Evolutionary conservation across 2,329 filamentous ascomycete species (phyloP).

Genomic region (Cordyceps cateniannulata): DNA sequence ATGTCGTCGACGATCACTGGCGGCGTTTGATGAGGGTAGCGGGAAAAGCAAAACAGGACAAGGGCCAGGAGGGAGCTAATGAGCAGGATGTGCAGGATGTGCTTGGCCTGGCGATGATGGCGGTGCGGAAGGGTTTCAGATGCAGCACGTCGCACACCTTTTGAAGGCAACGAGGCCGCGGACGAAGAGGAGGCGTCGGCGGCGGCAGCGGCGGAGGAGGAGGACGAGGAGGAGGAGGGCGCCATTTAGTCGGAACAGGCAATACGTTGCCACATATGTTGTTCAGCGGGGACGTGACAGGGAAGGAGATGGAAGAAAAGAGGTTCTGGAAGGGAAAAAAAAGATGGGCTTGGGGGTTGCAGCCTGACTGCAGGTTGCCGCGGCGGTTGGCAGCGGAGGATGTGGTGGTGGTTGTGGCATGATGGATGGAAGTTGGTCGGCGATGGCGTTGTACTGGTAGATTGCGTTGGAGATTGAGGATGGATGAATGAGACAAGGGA

Average conservation of each 20-base stretch:
- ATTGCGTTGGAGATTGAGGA: too few relatives aligned
- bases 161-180: not conserved
- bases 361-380: not conserved
- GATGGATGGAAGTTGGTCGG: too few relatives aligned
- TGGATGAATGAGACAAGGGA: too few relatives aligned
- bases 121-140: not conserved
- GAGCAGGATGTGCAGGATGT: not conserved
- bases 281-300: not conserved
- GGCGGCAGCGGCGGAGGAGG: not conserved
- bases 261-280: not conserved
- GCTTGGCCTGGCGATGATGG: not conserved
- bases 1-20: not conserved
- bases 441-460: too few relatives aligned
- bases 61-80: not conserved
- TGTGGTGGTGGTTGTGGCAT: too few relatives aligned
- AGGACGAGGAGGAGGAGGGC: not conserved
- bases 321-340: not conserved
- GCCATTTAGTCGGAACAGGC: not conserved
- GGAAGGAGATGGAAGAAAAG: not conserved
- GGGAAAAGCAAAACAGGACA: not conserved
- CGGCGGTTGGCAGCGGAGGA: too few relatives aligned
- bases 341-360: not conserved
- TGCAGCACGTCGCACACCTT: not conserved
- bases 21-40: not conserved
- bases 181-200: not conserved